Evolutionary conservation across 441 rosid genomes (phyloP).

Genomic region (Biscutella laevigata): DNA sequence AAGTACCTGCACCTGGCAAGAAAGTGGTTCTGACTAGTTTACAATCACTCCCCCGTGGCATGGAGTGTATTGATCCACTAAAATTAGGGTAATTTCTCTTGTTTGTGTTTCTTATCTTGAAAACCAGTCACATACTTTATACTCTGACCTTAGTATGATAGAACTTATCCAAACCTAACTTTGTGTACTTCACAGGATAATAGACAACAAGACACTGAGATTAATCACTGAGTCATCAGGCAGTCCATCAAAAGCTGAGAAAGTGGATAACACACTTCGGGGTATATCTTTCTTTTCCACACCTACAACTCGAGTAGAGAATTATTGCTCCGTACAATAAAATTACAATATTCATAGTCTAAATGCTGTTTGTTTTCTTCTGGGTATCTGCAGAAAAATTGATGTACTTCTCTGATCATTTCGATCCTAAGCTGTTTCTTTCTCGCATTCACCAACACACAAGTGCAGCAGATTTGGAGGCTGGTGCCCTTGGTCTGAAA

Average conservation of each 20-base stretch:
- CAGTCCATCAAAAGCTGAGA: slow-evolving; percentile 53
- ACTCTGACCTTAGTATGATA: neutral
- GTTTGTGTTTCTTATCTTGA: slow-evolving; percentile 1
- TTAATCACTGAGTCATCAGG: slow-evolving; percentile 67
- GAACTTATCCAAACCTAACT: slow-evolving; percentile 4
- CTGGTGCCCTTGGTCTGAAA: slow-evolving; percentile 86
- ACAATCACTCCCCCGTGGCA: slow-evolving; percentile 86
- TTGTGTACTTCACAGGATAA: slow-evolving; percentile 46
- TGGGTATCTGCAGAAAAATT: slow-evolving; percentile 68
- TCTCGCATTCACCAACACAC: slow-evolving; percentile 82
- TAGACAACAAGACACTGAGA: slow-evolving; percentile 77
- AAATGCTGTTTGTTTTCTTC: neutral
- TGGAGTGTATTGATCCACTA: slow-evolving; percentile 92
- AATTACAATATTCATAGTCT: neutral
- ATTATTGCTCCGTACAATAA: neutral
- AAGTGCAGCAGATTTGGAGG: slow-evolving; percentile 75
- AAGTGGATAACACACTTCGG: slow-evolving; percentile 60
- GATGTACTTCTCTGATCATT: slow-evolving; percentile 78
- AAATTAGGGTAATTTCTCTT: slow-evolving; percentile 72
- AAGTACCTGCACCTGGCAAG: slow-evolving; percentile 40
- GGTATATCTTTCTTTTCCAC: slow-evolving; percentile 38
- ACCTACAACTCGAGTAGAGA: neutral
- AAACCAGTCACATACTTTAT: neutral
- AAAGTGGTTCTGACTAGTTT: slow-evolving; percentile 44
- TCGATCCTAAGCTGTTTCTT: slow-evolving; percentile 86